A percentile compares a stretch with the other conserved stretches of the same genome.
Evolutionary conservation across 139 green algal species (phyloP).

Genomic region (Auxenochlorella pyrenoidosa): DNA sequence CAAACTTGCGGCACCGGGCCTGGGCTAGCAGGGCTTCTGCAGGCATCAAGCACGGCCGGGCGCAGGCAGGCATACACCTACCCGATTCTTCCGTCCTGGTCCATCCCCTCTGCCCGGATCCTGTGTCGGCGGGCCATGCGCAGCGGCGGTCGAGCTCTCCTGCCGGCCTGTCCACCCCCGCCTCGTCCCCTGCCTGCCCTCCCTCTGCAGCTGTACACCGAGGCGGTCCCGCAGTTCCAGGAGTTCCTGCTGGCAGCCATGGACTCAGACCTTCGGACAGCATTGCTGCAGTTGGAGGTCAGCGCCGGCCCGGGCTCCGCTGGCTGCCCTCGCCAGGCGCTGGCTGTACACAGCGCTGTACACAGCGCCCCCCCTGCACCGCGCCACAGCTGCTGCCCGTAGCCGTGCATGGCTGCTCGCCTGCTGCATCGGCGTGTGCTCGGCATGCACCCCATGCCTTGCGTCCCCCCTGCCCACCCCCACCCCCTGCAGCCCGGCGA

Average conservation of each 20-base stretch:
- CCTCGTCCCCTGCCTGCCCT: neutral
- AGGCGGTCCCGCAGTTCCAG: constrained; percentile 24
- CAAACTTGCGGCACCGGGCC: no score
- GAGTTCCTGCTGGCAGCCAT: constrained; percentile 41
- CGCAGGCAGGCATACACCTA: no score
- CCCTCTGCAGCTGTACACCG: constrained; percentile 43
- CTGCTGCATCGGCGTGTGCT: neutral
- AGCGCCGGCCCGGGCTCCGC: neutral
- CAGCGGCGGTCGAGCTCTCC: no score
- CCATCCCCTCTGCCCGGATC: no score
- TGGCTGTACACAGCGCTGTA: no score
- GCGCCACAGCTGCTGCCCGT: neutral
- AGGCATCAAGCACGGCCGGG: no score
- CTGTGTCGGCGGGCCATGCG: no score
- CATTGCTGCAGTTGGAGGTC: constrained; percentile 9
- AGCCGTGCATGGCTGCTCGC: neutral
- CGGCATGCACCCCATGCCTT: neutral
- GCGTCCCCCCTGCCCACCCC: neutral
- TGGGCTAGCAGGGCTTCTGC: no score
- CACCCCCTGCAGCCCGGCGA: neutral
- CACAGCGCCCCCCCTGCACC: no score
- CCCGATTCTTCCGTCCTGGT: no score
- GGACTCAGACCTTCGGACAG: constrained; percentile 29
- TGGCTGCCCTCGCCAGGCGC: neutral
- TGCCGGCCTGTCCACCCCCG: neutral